These are phyloP conservation scores for Plenodomus tracheiphilus DNA, from an alignment of 2,329 filamentous ascomycete species.

Conservation along the genomic window DNA sequence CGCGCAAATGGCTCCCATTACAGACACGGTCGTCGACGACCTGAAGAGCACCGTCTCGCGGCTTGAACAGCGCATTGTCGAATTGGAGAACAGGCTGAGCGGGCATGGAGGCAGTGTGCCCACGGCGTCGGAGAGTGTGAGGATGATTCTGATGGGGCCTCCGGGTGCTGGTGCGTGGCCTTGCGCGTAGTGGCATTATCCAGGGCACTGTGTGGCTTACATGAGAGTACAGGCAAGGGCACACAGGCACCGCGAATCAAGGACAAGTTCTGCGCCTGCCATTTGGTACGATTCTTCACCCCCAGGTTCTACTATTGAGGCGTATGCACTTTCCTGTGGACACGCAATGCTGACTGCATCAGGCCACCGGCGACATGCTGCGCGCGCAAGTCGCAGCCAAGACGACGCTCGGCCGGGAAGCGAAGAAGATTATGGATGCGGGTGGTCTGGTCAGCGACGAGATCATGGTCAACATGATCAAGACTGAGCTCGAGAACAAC, in stretches of 20 bases:
- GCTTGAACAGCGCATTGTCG: conserved; percentile 83
- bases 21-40: conserved; percentile 76
- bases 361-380: conserved; percentile 99
- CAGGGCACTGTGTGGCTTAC: conserved; percentile 22
- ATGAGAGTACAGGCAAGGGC: conserved; percentile 76
- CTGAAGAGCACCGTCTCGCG: conserved; percentile 81
- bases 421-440: conserved; percentile 99
- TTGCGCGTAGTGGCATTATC: not conserved
- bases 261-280: conserved; percentile 96
- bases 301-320: not conserved
- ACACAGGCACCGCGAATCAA: conserved; percentile 98
- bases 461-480: conserved; percentile 99
- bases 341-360: conserved; percentile 25
- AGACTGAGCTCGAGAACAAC: conserved; percentile 93
- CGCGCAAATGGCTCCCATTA: conserved; percentile 78
- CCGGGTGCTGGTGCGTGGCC: conserved; percentile 84
- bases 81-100: conserved; percentile 74
- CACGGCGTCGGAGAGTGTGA: conserved; percentile 66
- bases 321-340: too few relatives aligned
- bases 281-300: conserved; percentile 69
- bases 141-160: conserved; percentile 97
- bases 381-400: conserved; percentile 98
- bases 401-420: conserved; percentile 89
- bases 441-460: conserved; percentile 97
- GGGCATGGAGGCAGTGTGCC: conserved; percentile 36